Base-by-base conservation (phyloP, 495 filamentous ascomycete species). In the Penicillium samsonianum region DNA sequence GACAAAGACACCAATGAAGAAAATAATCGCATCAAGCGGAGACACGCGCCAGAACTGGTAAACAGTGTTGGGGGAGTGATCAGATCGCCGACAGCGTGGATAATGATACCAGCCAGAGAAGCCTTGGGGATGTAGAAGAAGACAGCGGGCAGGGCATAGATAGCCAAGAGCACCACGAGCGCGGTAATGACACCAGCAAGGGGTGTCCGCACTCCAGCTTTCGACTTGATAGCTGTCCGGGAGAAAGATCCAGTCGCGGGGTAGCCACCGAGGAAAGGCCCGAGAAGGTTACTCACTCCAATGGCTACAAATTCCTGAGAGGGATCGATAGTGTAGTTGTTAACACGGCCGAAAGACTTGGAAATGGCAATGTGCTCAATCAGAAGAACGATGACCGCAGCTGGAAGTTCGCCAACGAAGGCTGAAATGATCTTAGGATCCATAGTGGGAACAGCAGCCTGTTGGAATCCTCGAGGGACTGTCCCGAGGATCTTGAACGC, bases 341-440 rank as follows among this genome's bases (percentile, higher is more conserved):
- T 97, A 61, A 98, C 82, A 42, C 94, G 84, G 5, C 94, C 94
- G 57, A 98, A 98, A 0, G 94, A 98, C 73, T 98, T 98, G 33
- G 92, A 91, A 58, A 98, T 98, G n/a, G 95, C 89, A 61, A 94
- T 92, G 68, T 95, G 90, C 71, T 98, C 94, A 63, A 98, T 97
- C 44, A 98, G 77, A 42, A 98, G 78, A 8, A 98, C 95, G 61
- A 98, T 96, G 43, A 97, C 89, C 1, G 87, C 84, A 16, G 87
- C 88, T 0, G 91, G 91, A 0, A 96, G 74, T 47, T 91, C 73
- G 38, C 71, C 71, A 10, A 78, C 71, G 66, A 91, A 90, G 8
- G 82, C 65, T 2, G 62, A 76, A 63, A 93, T 82, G 52, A 94
- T 80, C 1, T 74, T 68, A 0, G 73, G 77, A 62, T 88, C 84